Percentiles rank a stretch among this genome's conserved stretches.
Evolutionary conservation across 768 basidiomycete species (phyloP).

Genomic region (Phaeolepiota aurea): DNA sequence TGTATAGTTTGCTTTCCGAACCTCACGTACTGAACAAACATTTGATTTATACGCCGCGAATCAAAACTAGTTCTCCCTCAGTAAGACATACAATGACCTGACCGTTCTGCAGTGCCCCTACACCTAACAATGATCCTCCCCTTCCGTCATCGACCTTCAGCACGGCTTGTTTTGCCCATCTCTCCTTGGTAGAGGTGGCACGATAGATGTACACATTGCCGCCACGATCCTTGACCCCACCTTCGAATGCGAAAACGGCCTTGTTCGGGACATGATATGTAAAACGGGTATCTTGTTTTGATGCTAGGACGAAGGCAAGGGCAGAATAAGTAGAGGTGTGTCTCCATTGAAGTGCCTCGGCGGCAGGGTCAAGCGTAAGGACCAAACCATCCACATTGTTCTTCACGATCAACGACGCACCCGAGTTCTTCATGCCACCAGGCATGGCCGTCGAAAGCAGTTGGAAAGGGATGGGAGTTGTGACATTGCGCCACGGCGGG

Average conservation of each 20-base stretch:
- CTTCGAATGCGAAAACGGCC: conserved; percentile 78
- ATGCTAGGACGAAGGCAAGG: conserved; percentile 88
- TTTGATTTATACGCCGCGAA: conserved; percentile 23
- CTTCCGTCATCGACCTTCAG: conserved; percentile 64
- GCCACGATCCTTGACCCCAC: conserved; percentile 54
- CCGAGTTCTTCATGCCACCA: conserved; percentile 23
- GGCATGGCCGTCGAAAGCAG: conserved; percentile 72
- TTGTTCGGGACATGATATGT: conserved; percentile 58
- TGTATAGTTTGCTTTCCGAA: background rate
- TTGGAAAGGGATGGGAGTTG: conserved; percentile 28
- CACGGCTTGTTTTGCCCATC: conserved; percentile 74
- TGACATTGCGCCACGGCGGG: conserved; percentile 31
- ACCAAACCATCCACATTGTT: conserved; percentile 66
- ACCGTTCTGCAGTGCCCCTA: conserved; percentile 38
- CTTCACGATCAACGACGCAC: conserved; percentile 52
- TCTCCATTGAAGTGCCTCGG: conserved; percentile 40
- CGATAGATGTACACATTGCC: conserved; percentile 88
- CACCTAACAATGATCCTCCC: conserved; percentile 72
- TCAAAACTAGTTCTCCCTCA: conserved; percentile 65
- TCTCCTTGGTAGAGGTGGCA: conserved; percentile 36
- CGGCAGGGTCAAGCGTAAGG: conserved; percentile 34
- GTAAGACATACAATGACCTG: conserved; percentile 60
- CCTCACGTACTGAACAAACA: background rate
- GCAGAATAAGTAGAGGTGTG: conserved; percentile 85
- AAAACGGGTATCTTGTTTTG: conserved; percentile 85